Conservation (phyloP, 305 asterid species). For the Fraxinus albicans region DNA sequence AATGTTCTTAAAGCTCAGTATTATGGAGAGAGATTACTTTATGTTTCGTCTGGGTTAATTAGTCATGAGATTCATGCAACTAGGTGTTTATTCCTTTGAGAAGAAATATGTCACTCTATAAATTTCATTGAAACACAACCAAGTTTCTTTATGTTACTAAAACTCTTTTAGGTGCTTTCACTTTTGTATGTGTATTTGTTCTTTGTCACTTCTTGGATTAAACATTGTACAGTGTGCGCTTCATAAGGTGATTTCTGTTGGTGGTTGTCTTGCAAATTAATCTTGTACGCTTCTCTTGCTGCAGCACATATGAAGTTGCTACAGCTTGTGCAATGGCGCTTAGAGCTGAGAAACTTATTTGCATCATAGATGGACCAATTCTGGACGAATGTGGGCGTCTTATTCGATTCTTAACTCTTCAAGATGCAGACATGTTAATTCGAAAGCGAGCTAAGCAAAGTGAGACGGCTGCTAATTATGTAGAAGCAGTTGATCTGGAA, state of each 20-base stretch:
- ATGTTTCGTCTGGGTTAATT: conserved; percentile 13
- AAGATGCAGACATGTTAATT: conserved; percentile 86
- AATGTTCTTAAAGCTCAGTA: neutral
- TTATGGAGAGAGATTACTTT: neutral
- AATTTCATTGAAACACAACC: neutral
- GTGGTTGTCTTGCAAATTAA: neutral
- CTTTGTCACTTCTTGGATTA: neutral
- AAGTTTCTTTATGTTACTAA: neutral
- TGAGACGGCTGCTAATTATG: conserved; percentile 92
- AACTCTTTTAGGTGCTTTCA: neutral
- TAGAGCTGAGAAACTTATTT: conserved; percentile 90
- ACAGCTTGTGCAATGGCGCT: conserved; percentile 96
- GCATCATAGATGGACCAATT: conserved; percentile 95
- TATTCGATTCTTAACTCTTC: conserved; percentile 76
- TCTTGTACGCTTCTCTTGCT: conserved; percentile 24
- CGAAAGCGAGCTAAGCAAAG: conserved; percentile 88
- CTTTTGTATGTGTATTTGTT: neutral
- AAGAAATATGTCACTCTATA: neutral
- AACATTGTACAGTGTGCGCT: neutral
- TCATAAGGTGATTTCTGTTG: conserved; percentile 1
- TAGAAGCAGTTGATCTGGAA: conserved; percentile 74
- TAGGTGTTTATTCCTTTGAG: neutral
- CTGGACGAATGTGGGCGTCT: conserved; percentile 75
- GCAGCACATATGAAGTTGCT: conserved; percentile 98
- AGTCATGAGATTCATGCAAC: neutral